These are phyloP conservation scores for Narthecium ossifragum DNA, from an alignment of 106 monocot genomes.

Conservation along the genomic window DNA sequence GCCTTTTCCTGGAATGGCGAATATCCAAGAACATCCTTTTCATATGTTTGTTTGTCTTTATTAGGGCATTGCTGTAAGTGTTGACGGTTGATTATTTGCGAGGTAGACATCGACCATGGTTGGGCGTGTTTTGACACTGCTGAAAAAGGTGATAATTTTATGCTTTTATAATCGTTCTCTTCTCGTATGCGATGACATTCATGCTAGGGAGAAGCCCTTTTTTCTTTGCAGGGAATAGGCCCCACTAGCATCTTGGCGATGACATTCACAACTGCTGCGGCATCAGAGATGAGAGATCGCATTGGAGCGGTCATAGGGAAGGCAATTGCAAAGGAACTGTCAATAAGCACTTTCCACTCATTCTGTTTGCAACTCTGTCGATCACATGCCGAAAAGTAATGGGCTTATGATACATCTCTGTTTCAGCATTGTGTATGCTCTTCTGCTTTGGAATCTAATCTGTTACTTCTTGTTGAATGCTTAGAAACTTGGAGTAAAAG, in stretches of 20 bases:
- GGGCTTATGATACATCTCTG: too few species aligned
- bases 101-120: slow-evolving; percentile 90
- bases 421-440: too few species aligned
- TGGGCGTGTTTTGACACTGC: slow-evolving; percentile 81
- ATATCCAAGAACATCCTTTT: neutral
- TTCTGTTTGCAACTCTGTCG: slow-evolving; percentile 88
- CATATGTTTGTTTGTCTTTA: neutral
- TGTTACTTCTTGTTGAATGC: too few species aligned
- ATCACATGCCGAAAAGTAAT: slow-evolving; percentile 85
- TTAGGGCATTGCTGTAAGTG: slow-evolving; percentile 1
- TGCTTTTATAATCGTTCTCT: slow-evolving; percentile 1
- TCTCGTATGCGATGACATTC: neutral
- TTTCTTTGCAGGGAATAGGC: slow-evolving; percentile 39
- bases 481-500: too few species aligned
- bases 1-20: neutral
- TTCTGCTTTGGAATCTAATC: neutral
- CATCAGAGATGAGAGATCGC: slow-evolving; percentile 89
- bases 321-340: slow-evolving; percentile 62
- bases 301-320: slow-evolving; percentile 71
- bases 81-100: neutral
- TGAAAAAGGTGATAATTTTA: slow-evolving; percentile 57
- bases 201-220: neutral
- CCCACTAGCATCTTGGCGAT: slow-evolving; percentile 75
- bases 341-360: slow-evolving; percentile 87
- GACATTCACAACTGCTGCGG: slow-evolving; percentile 94